These are phyloP conservation scores for Torulaspora gathmanii DNA, from an alignment of 805 yeast genomes.

Conservation along the genomic window DNA sequence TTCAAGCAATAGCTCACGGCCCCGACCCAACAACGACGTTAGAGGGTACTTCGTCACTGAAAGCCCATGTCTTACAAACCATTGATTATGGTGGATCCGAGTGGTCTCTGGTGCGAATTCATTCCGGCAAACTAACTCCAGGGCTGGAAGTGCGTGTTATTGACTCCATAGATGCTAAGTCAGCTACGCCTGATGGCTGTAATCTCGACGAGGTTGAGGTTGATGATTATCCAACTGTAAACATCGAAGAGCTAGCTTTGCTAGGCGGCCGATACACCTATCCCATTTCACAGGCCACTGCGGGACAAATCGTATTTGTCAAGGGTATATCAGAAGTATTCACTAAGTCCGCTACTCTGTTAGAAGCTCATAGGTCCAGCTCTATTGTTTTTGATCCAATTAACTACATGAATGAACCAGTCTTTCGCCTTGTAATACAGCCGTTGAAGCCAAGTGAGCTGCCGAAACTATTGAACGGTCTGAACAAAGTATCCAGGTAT, in stretches of 20 bases:
- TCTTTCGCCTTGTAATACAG: slow-evolving; percentile 77
- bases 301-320: slow-evolving; percentile 67
- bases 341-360: slow-evolving; percentile 58
- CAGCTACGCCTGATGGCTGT: slow-evolving; percentile 13
- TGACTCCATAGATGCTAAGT: slow-evolving; percentile 35
- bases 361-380: slow-evolving; percentile 23
- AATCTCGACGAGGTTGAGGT: slow-evolving; percentile 44
- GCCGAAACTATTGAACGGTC: slow-evolving; percentile 66
- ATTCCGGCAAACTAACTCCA: slow-evolving; percentile 51
- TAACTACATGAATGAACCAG: slow-evolving; percentile 48
- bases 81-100: slow-evolving; percentile 51
- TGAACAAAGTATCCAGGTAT: slow-evolving; percentile 55
- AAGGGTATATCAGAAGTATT: slow-evolving; percentile 57
- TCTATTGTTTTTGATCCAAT: slow-evolving; percentile 30
- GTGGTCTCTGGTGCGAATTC: slow-evolving; percentile 55
- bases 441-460: slow-evolving; percentile 75
- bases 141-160: slow-evolving; percentile 50
- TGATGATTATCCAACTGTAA: slow-evolving; percentile 38
- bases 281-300: slow-evolving; percentile 47
- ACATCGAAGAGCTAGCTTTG: slow-evolving; percentile 43
- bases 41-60: slow-evolving; percentile 1
- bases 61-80: slow-evolving; percentile 56
- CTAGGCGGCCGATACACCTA: slow-evolving; percentile 69
- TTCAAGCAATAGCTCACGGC: slow-evolving; percentile 36
- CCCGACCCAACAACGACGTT: slow-evolving; percentile 37